Base-by-base conservation (phyloP, 2,329 filamentous ascomycete genomes). In the Pseudofabraea citricarpa region DNA sequence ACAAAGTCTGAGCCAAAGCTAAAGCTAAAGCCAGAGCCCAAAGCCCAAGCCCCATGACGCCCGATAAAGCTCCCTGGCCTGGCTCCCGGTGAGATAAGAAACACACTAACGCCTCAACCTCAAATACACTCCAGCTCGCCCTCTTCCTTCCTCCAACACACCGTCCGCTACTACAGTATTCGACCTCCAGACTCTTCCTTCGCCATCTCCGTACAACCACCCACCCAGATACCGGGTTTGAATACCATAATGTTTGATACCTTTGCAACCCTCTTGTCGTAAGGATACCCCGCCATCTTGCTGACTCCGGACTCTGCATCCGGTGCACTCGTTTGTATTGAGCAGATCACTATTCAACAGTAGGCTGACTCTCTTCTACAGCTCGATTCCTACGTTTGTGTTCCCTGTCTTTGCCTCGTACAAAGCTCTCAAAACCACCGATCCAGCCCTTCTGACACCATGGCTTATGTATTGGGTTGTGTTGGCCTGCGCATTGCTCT, bases 381-480 rank as follows among this genome's bases (percentile, higher is more conserved):
- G 90, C 62, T 91, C 88, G 51, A 67, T 91, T 63, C 83, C 87
- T 46, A 94, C 90, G 44, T 90, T 95, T 62, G 81, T 96, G 62
- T 94, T 97, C 64, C 93, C 93, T 40, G 81, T 96, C 51, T 97
- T 95, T 70, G 90, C 91, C 54, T 95, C 91, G 52, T 97, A 96
- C 77, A 97, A 97, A 74, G 91, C 93, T 38, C 85, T 98, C 61
- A 91, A 93, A 69, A 90, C 89, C 13, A 85, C 86, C 41, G 88
- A 96, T 65, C 90, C 90, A 2, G 84, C 88, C 27, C 83, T 94
- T 62, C 77, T 96, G 47, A 88, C 88, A 51, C 91, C 91, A 83
- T 98, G 93, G 93, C 79, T 97, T 54, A 97, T 97, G 86, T 98
- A 97, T 77, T 98, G 91, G 86, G 89, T 95, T 48, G 89, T 95